phyloP scores from a whole-genome alignment of 495 filamentous ascomycete species.

The Aspergillus incahuasiensis region DNA sequence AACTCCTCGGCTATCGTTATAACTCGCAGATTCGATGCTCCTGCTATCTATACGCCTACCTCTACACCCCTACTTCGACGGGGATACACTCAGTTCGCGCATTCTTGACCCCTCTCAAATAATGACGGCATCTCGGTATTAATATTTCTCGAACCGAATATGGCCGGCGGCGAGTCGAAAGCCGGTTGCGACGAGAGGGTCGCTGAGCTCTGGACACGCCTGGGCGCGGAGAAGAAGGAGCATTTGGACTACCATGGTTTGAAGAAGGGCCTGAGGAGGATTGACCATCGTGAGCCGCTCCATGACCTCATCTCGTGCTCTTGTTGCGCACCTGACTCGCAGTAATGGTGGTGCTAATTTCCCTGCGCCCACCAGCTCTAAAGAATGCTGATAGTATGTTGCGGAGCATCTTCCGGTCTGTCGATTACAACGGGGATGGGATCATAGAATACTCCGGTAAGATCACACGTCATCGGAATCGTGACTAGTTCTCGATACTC shows the following conservation, averaged over 20 bases:
- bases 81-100: conserved; percentile 16
- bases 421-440: conserved; percentile 84
- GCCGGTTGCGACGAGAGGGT: conserved; percentile 71
- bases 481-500: conserved; percentile 10
- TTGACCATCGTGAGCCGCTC: conserved; percentile 79
- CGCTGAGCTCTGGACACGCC: conserved; percentile 70
- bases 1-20: conserved; percentile 9
- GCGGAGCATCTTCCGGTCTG: conserved; percentile 66
- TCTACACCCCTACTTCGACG: conserved; percentile 21
- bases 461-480: conserved; percentile 23
- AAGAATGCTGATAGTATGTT: conserved; percentile 92
- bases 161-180: conserved; percentile 57
- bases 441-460: conserved; percentile 85
- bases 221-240: conserved; percentile 72
- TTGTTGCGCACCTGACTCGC: conserved; percentile 26
- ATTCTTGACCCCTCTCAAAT: conserved; percentile 27
- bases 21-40: conserved; percentile 23
- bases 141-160: conserved; percentile 32
- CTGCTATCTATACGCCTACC: conserved; percentile 11
- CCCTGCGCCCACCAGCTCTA: conserved; percentile 54
- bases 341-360: conserved; percentile 15
- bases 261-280: conserved; percentile 76
- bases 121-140: conserved; percentile 40
- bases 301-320: conserved; percentile 24
- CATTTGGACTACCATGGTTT: conserved; percentile 77